phyloP scores from a whole-genome alignment of 257 asterid genomes.

The Verbascum thapsus region DNA sequence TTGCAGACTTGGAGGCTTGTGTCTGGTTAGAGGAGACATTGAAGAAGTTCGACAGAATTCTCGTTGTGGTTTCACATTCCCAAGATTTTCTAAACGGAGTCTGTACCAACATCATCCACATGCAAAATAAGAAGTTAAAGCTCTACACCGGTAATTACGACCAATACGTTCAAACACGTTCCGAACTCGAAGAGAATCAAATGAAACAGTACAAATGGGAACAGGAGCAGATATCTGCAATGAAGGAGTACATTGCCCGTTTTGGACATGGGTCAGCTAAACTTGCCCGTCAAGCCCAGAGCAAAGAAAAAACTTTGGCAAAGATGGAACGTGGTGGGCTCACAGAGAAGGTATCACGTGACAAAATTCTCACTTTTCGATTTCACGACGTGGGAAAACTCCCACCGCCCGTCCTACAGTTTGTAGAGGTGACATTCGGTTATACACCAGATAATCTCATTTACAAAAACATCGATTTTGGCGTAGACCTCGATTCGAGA shows the following conservation, averaged over 20 bases:
- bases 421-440: constrained; percentile 87
- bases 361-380: constrained; percentile 72
- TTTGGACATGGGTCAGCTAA: constrained; percentile 98
- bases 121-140: constrained; percentile 88
- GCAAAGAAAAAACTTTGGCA: constrained; percentile 93
- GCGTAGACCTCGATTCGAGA: constrained; percentile 95
- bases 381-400: constrained; percentile 90
- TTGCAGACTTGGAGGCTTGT: constrained; percentile 90
- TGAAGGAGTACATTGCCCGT: constrained; percentile 99
- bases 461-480: constrained; percentile 86
- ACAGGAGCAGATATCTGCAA: constrained; percentile 88
- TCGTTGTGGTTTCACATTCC: constrained; percentile 96
- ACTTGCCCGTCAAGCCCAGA: constrained; percentile 99
- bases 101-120: constrained; percentile 94
- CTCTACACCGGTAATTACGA: constrained; percentile 84
- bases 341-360: constrained; percentile 79
- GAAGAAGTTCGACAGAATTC: constrained; percentile 85
- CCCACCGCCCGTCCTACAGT: constrained; percentile 98
- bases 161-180: constrained; percentile 88
- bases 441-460: constrained; percentile 86
- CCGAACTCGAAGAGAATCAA: constrained; percentile 96
- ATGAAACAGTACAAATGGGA: constrained; percentile 99
- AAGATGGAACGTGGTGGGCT: constrained; percentile 99
- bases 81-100: constrained; percentile 98
- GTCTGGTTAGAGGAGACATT: constrained; percentile 95